Base-by-base conservation (phyloP, 345 rosid genomes). In the Theobroma cacao region DNA sequence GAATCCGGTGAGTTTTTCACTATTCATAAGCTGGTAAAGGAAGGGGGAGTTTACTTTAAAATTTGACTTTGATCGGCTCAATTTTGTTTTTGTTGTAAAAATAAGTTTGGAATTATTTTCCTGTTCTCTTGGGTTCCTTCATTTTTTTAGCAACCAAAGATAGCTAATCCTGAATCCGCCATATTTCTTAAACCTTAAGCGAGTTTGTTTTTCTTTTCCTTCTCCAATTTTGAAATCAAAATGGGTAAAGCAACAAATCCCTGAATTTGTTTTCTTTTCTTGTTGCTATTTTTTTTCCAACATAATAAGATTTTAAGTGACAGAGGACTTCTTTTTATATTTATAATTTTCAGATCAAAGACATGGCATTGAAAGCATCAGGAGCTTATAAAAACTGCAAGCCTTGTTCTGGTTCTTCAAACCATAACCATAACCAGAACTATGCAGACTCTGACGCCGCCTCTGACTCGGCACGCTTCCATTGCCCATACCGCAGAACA, bases 321-420 rank as follows among this genome's bases (percentile, higher is more conserved):
- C 53, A 14, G 60, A 22, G 56, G 78, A 60, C 8, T 43, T 53
- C 7, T 45, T 60, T 41, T 1, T 50, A 52, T 48, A 17, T 22
- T 24, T 41, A 63, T 76, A 18, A 56, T 22, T 76, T 80, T 14
- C 85, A 95, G 99, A 89, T 95, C 78, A 95, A 95, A 85, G 99
- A 93, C 80, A 95, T 95, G 71, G 99, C 99, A 43, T 45, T 93
- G 77, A 95, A 92, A 83, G 99, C 99, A 12, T 92, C 98, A 13
- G 98, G 98, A 43, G 98, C 95, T 6, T 93, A 95, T 80, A 93
- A 73, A 80, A 91, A 85, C 84, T 95, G 99, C 87, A 93, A 89
- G 88, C 94, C 99, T 0, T 93, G 98, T 82, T 86, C 93, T 0
- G 92, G 97, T 64, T 84, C 91, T 38, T 92, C 96, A 4, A 91